Base-by-base conservation (phyloP, 139 green algal species). In the Dunaliella primolecta region DNA sequence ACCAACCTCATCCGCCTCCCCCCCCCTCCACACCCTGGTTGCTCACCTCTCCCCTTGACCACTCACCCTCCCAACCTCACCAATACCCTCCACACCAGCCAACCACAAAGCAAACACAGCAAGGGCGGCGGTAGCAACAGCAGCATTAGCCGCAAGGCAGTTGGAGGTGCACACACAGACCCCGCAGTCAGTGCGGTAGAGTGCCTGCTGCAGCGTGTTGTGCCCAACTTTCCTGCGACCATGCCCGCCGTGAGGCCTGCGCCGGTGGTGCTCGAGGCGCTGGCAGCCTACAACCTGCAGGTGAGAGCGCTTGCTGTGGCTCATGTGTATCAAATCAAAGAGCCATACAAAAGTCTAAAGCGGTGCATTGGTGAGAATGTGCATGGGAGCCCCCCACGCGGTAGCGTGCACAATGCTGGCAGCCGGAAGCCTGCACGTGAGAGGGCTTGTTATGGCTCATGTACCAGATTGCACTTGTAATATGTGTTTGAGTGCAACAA, bases 201-300 rank as follows among this genome's bases (percentile, higher is more conserved):
- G 55, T 23, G 76, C 1, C 80, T 87, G 23, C 84, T 91, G 37
- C 33, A 74, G 0, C 71, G 78, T 15, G 70, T 95, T n/a, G 38
- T 83, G 1, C 85, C 85, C 1, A 31, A 82, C 46, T 93, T 95
- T 72, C 92, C 92, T 0, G 83, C 85, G 0, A 75, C 83, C 0
- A 38, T 77, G 34, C 87, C 92, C 0, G 71, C 78, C 0, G 85
- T 89, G 7, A 57, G 74, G 23, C 64, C 84, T 0, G 7, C 80
- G 0, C 15, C 85, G 0, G 31, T 74, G 1, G 56, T 94, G 81
- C 35, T n/a, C 2, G 86, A 92, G 3, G 85, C 81, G 75, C 88
- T 95, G n/a, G 84, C 88, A 55, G 55, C 75, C 32, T 86, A 93
- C n/a, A 95, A 95, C 75, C 75, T 94, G 75, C 81, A 88, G 82